Evolutionary conservation across 192 early-diverging fungal species (phyloP).

Genomic region (Coemansia pectinata): DNA sequence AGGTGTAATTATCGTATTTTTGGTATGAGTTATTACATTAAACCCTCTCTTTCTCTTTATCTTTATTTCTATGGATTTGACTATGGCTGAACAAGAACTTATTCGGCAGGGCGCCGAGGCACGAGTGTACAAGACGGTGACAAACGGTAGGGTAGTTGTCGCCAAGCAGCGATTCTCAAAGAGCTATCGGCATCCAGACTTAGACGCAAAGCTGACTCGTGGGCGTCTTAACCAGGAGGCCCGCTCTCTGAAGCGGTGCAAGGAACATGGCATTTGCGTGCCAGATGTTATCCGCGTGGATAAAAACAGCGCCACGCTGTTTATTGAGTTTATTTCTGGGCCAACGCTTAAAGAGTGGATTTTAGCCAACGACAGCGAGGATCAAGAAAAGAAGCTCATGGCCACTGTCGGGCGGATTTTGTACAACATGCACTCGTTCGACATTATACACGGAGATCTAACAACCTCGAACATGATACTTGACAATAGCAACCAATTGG

Average conservation of each 20-base stretch:
- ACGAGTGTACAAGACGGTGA: constrained; percentile 71
- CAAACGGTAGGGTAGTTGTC: constrained; percentile 63
- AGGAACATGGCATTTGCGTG: constrained; percentile 70
- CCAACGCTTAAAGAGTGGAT: constrained; percentile 74
- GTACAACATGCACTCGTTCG: constrained; percentile 77
- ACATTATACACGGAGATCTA: constrained; percentile 95
- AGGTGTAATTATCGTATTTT: not conserved
- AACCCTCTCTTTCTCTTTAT: not conserved
- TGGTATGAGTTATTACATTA: not conserved
- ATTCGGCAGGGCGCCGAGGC: constrained; percentile 92
- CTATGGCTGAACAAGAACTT: constrained; percentile 40
- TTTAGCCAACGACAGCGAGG: constrained; percentile 26
- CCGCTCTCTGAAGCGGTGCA: constrained; percentile 74
- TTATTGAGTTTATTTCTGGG: constrained; percentile 89
- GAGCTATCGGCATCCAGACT: constrained; percentile 84
- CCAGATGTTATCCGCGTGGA: constrained; percentile 86
- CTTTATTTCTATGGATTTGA: not conserved
- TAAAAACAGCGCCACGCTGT: constrained; percentile 67
- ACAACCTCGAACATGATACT: constrained; percentile 95
- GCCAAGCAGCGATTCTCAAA: constrained; percentile 95
- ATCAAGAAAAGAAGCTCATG: constrained; percentile 43
- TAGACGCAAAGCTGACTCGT: constrained; percentile 82
- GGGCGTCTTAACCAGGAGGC: constrained; percentile 84
- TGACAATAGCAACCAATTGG: constrained; percentile 49
- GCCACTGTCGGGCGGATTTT: constrained; percentile 64